A percentile compares a stretch with the other conserved stretches of the same genome.
These are phyloP conservation scores for Sarcodon sp. DNA, from an alignment of 768 basidiomycete genomes.

Conservation along the genomic window DNA sequence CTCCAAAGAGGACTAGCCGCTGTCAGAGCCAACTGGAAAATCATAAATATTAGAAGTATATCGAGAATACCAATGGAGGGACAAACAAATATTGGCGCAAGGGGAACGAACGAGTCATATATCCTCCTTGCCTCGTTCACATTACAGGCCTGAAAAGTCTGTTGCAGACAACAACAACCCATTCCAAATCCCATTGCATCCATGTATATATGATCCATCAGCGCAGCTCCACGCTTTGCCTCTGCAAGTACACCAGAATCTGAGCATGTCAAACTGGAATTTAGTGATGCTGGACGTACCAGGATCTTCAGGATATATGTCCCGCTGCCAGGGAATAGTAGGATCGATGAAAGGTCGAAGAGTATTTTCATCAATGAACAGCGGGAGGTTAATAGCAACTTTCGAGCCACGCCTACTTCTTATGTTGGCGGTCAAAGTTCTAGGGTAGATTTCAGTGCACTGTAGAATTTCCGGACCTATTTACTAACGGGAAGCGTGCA, in stretches of 20 bases:
- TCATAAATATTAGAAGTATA: not conserved
- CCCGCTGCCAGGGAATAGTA: conserved; percentile 79
- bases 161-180: conserved; percentile 96
- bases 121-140: conserved; percentile 83
- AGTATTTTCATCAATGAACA: conserved; percentile 82
- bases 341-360: conserved; percentile 87
- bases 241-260: conserved; percentile 29
- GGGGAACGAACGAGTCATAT: conserved; percentile 92
- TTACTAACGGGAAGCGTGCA: conserved; percentile 89
- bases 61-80: not conserved
- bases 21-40: conserved; percentile 71
- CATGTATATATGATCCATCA: conserved; percentile 87
- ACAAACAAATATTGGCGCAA: conserved; percentile 88
- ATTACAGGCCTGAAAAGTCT: conserved; percentile 96
- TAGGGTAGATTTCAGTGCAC: conserved; percentile 20
- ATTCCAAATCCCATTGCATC: conserved; percentile 99
- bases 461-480: conserved; percentile 5
- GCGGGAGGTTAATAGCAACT: conserved; percentile 89
- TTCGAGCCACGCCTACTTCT: conserved; percentile 82
- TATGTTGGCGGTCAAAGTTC: conserved; percentile 96
- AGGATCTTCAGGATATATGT: conserved; percentile 73
- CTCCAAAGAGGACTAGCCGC: conserved; percentile 94
- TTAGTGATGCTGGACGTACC: conserved; percentile 31
- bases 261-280: conserved; percentile 1
- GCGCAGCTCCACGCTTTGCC: conserved; percentile 82